A percentile compares a stretch with the other conserved stretches of the same genome.
These are phyloP conservation scores for Diaporthe helianthi DNA, from an alignment of 2,329 filamentous ascomycete species.

Conservation along the genomic window DNA sequence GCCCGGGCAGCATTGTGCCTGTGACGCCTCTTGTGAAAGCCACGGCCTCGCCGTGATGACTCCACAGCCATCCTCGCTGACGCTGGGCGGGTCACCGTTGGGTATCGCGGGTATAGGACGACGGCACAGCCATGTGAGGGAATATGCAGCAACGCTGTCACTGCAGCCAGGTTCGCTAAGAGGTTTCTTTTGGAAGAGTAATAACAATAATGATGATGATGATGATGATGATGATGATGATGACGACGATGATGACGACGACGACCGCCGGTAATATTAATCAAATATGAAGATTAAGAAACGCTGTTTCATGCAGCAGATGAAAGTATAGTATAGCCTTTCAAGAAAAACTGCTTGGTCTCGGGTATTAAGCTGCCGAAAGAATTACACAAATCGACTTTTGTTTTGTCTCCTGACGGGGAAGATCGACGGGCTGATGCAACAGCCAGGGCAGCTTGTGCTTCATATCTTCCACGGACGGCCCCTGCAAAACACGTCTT, in stretches of 20 bases:
- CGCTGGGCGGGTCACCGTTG: not conserved
- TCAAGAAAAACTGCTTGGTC: conserved; percentile 1
- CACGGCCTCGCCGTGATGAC: conserved; percentile 2
- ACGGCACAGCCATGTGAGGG: conserved; percentile 18
- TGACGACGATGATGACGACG: too few species aligned
- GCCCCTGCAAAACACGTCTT: conserved; percentile 13
- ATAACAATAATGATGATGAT: too few species aligned
- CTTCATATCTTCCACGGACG: conserved; percentile 18
- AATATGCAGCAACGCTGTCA: not conserved
- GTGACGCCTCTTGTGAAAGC: conserved; percentile 22
- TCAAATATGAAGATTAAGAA: conserved; percentile 12
- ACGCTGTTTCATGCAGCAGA: conserved; percentile 5
- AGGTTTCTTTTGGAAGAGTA: not conserved
- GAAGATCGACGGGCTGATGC: conserved; percentile 19
- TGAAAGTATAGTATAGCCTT: not conserved
- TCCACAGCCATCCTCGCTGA: conserved; percentile 8
- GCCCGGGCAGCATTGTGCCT: not conserved
- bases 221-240: too few species aligned
- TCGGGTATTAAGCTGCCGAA: conserved; percentile 19
- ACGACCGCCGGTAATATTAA: not conserved
- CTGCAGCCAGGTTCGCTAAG: not conserved
- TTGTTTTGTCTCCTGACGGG: conserved; percentile 13
- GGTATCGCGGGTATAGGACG: not conserved
- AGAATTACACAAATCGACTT: conserved; percentile 12
- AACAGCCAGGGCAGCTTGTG: conserved; percentile 19